Evolutionary conservation across 2,329 filamentous ascomycete species (phyloP), one percentile per base, ranked within the genome.

Genomic region (Penicillium sp.): DNA sequence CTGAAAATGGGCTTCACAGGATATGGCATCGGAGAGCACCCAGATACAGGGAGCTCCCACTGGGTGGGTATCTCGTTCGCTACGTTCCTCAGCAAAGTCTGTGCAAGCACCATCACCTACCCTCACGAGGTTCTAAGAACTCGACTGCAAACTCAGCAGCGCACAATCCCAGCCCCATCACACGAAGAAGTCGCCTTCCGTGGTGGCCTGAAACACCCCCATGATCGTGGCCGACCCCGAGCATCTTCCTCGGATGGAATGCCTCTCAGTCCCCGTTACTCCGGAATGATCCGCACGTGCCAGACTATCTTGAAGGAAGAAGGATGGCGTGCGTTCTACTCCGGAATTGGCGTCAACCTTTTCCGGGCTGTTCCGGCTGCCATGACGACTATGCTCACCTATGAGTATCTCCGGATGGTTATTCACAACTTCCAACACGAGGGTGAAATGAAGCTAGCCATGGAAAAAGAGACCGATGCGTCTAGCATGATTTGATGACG

Each of bases 111-210:
- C 49, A 90, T 93, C 9, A 99, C 95, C 19, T 99, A 99, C 72
- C 95, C 95, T 1, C 95, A 99, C 72, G 95, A 99, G 76, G 95
- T 99, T 19, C 88, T 99, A 51, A 87, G 95, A 45, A 99, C 95
- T 49, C 84, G 95, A 57, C 79, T 99, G 55, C 95, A 99, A 76
- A 99, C 95, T 1, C 95, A 99, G 73, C 88, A 95, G 69, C 84
- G 92, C 59, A 87, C 88, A 4, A 78, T 60, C 13, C 75, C 75
- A 5, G 69, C 68, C 5, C 54, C 68, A 27, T 75, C 81, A 19
- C 77, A 82, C 22, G 82, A 85, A 62, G 81, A 81, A 47, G 77
- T 85, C 39, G 71, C 80, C 3, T 82, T 81, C 65, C 67, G 76
- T 29, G 76, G 73, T 27, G 73, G 71, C 29, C 44, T 76, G 46